A percentile compares a stretch with the other conserved stretches of the same genome.
Conservation (phyloP, 495 filamentous ascomycete genomes). For the Collariella sp. region DNA sequence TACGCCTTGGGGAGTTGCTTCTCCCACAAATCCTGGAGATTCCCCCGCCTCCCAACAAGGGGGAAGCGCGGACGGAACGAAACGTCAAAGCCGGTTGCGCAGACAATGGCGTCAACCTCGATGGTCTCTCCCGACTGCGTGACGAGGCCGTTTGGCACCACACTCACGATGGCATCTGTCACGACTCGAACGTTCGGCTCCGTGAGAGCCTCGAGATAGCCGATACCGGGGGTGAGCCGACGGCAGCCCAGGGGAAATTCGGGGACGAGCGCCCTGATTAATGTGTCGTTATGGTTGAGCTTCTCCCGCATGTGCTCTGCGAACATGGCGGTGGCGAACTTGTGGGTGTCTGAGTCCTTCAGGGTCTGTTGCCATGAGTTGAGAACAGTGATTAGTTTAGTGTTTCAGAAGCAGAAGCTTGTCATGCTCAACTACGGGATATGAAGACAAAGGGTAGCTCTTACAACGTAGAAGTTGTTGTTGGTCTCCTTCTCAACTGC, state of each 20-base stretch:
- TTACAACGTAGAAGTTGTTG: too few species aligned
- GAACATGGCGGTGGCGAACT: conserved; percentile 47
- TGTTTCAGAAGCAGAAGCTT: too few species aligned
- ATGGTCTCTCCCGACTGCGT: conserved; percentile 44
- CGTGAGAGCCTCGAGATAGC: conserved; percentile 60
- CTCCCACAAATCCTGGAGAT: too few species aligned
- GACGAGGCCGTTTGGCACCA: conserved; percentile 50
- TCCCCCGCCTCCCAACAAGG: too few species aligned
- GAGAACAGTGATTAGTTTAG: too few species aligned
- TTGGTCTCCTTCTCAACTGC: too few species aligned
- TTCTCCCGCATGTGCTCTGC: conserved; percentile 43
- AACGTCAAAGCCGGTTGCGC: conserved; percentile 58
- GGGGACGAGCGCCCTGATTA: conserved; percentile 49
- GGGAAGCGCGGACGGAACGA: conserved; percentile 53
- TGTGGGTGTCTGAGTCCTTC: too few species aligned
- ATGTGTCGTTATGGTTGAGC: conserved; percentile 16
- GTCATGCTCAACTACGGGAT: too few species aligned
- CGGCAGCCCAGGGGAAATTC: conserved; percentile 61
- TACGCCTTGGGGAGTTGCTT: conserved; percentile 48
- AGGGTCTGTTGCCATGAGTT: too few species aligned
- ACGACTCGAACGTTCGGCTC: conserved; percentile 57
- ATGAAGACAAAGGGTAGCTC: too few species aligned
- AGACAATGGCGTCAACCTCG: conserved; percentile 53
- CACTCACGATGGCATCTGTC: conserved; percentile 44
- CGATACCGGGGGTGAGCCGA: conserved; percentile 61